phyloP scores from a whole-genome alignment of 1,284 basidiomycete genomes.

The Moesziomyces aphidis region DNA sequence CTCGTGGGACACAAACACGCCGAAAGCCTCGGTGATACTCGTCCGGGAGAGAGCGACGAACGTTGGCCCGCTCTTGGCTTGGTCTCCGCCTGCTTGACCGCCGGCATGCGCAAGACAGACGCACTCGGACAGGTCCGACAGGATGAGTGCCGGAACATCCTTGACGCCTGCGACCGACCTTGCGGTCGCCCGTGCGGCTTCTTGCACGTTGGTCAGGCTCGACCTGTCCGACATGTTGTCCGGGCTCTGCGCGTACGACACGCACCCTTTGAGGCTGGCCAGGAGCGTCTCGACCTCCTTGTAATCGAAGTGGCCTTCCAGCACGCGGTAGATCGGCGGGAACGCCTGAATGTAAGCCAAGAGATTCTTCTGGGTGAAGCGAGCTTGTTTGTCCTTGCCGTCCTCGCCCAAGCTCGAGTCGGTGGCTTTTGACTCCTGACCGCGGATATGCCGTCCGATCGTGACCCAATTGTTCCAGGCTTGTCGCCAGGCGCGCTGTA shows the following conservation, averaged over 20 bases:
- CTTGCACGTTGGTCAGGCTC: slow-evolving; percentile 80
- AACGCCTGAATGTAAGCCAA: slow-evolving; percentile 82
- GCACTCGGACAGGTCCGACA: slow-evolving; percentile 86
- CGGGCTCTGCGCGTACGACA: slow-evolving; percentile 83
- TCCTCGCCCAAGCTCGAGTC: not conserved
- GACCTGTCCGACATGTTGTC: slow-evolving; percentile 91
- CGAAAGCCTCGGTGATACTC: slow-evolving; percentile 83
- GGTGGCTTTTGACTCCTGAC: slow-evolving; percentile 1
- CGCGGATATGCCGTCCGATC: slow-evolving; percentile 23
- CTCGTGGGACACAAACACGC: slow-evolving; percentile 71
- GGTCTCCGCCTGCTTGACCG: not conserved
- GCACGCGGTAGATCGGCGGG: slow-evolving; percentile 64
- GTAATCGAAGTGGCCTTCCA: slow-evolving; percentile 68
- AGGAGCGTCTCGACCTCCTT: slow-evolving; percentile 77
- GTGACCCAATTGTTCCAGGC: slow-evolving; percentile 36
- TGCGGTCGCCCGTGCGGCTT: slow-evolving; percentile 78
- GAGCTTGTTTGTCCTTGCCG: slow-evolving; percentile 44
- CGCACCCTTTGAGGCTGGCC: slow-evolving; percentile 80
- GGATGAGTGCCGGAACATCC: slow-evolving; percentile 78
- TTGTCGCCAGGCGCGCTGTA: slow-evolving; percentile 23
- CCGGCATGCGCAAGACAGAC: slow-evolving; percentile 79
- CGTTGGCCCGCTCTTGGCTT: slow-evolving; percentile 74
- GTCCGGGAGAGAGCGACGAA: slow-evolving; percentile 89
- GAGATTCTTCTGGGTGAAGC: slow-evolving; percentile 88
- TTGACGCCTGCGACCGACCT: slow-evolving; percentile 73